Conservation (phyloP, 257 asterid genomes). For the Apocynum venetum region DNA sequence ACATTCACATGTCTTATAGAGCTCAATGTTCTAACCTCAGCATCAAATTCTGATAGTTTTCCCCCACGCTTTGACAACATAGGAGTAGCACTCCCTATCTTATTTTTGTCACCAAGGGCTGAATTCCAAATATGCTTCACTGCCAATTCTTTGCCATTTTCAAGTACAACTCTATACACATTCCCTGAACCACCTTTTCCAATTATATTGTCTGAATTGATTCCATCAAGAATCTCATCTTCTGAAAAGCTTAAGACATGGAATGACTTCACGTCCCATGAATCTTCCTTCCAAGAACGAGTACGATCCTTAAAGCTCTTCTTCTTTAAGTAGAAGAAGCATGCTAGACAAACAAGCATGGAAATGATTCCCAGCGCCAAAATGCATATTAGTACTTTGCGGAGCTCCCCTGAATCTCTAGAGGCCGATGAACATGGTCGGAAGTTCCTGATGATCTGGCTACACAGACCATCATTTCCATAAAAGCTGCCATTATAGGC, state of each 20-base stretch:
- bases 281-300: slow-evolving; percentile 22
- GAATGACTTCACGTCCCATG: slow-evolving; percentile 33
- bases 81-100: slow-evolving; percentile 34
- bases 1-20: slow-evolving; percentile 81
- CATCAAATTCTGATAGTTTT: slow-evolving; percentile 54
- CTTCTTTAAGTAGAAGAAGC: slow-evolving; percentile 23
- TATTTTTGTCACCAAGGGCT: slow-evolving; percentile 15
- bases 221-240: slow-evolving; percentile 26
- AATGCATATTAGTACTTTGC: slow-evolving; percentile 19
- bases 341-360: slow-evolving; percentile 17
- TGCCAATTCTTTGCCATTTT: slow-evolving; percentile 33
- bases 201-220: slow-evolving; percentile 32
- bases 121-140: slow-evolving; percentile 35
- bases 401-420: slow-evolving; percentile 13
- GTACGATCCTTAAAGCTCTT: slow-evolving; percentile 10
- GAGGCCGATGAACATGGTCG: slow-evolving; percentile 22
- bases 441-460: slow-evolving; percentile 15
- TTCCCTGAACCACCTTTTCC: slow-evolving; percentile 36
- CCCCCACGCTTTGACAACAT: slow-evolving; percentile 37
- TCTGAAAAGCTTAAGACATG: slow-evolving; percentile 30
- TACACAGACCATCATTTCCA: slow-evolving; percentile 33
- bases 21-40: slow-evolving; percentile 78
- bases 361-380: slow-evolving; percentile 12
- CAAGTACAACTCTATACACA: slow-evolving; percentile 29
- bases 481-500: slow-evolving; percentile 26